Base-by-base conservation (phyloP, 2,329 filamentous ascomycete species). In the Aspergillus sergii region DNA sequence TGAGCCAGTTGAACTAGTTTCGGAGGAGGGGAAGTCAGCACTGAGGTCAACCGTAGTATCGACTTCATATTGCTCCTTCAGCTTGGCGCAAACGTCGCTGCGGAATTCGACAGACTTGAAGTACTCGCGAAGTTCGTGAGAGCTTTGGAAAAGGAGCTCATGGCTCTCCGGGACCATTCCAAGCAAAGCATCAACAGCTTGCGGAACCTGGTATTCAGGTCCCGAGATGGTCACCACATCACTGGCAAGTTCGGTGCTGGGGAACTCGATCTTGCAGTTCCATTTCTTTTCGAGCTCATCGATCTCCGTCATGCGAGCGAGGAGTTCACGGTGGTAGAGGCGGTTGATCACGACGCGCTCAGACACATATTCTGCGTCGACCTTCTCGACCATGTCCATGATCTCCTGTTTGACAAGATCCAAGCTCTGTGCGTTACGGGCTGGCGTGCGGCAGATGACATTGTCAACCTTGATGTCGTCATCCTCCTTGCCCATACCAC, bases 251-350 rank as follows among this genome's bases (percentile, higher is more conserved):
- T 99, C 95, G 11, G 95, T 98, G 80, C 94, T 97, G 9, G 95
- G 95, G 76, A 99, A 99, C 70, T 93, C 92, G 74, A 99, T 96
- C 83, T 98, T 98, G 89, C 95, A 99, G 79, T 98, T 98, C 91
- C 94, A 98, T 81, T 97, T 97, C 85, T 96, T 96, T 83, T 99
- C 95, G 58, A 99, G 85, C 71, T 95, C 92, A 69, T 98, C 94
- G 62, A 99, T 93, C 74, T 97, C 92, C 51, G 87, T 84, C 68
- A 98, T 89, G 64, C 94, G 92, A 64, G 92, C 87, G 75, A 99
- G 91, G 64, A 99, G 88, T 80, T 97, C 93, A 68, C 95, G 92
- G 75, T 99, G 95, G 77, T 97, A 97, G 62, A 99, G 85, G 59
- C 95, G 92, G 76, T 98, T 94, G 72, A 98, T 93, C 69, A 92